Percentiles rank a stretch among this genome's conserved stretches.
These are phyloP conservation scores for Cystobasidiaceae sp. DNA, from an alignment of 1,284 basidiomycete genomes.

Conservation along the genomic window DNA sequence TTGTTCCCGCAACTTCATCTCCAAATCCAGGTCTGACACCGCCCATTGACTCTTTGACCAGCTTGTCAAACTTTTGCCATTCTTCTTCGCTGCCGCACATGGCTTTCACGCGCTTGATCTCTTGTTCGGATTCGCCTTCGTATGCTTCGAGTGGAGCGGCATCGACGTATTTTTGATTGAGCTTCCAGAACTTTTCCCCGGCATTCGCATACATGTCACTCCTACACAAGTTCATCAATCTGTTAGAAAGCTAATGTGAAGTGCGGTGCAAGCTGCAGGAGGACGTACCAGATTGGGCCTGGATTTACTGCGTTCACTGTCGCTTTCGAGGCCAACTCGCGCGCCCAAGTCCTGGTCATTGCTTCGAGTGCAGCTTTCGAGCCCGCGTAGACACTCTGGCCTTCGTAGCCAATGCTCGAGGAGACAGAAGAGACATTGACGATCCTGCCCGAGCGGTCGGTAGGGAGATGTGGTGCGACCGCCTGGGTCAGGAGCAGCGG, in stretches of 20 bases:
- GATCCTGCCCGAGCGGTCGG: conserved; percentile 14
- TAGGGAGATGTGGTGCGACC: conserved; percentile 15
- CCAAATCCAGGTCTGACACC: conserved; percentile 23
- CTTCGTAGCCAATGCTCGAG: conserved; percentile 18
- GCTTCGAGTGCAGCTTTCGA: conserved; percentile 25
- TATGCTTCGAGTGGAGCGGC: conserved; percentile 16
- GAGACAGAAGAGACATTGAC: conserved; percentile 30
- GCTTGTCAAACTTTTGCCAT: conserved; percentile 1
- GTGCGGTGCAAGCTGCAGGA: too few relatives aligned
- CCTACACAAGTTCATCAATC: too few relatives aligned
- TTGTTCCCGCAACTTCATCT: conserved; percentile 18
- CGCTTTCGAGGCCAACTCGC: conserved; percentile 12
- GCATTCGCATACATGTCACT: conserved; percentile 26
- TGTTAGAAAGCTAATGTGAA: too few relatives aligned
- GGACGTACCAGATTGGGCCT: conserved; percentile 10
- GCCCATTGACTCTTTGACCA: conserved; percentile 6
- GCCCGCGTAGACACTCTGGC: conserved; percentile 26
- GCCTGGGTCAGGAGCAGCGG: conserved; percentile 30
- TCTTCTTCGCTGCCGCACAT: not conserved
- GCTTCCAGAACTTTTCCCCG: conserved; percentile 9
- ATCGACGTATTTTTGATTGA: conserved; percentile 25
- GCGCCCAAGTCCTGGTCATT: conserved; percentile 24
- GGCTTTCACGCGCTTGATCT: not conserved
- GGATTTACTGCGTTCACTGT: conserved; percentile 26
- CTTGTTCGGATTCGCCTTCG: not conserved